phyloP scores from a whole-genome alignment of 2,329 filamentous ascomycete genomes.

The Cladorrhinum sp. region DNA sequence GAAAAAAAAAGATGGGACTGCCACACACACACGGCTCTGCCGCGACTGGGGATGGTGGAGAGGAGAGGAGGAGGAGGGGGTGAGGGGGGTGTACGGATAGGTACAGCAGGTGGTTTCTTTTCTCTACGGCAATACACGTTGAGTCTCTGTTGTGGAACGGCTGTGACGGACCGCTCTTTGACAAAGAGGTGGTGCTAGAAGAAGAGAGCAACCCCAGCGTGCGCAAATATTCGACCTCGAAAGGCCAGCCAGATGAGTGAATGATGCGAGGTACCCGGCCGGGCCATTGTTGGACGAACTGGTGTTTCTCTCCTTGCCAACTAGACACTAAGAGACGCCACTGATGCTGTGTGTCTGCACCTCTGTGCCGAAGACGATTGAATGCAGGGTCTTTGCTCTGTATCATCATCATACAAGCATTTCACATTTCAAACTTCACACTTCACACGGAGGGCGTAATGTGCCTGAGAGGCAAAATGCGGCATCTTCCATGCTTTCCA shows the following conservation, averaged over 20 bases:
- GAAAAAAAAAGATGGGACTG: conserved; percentile 17
- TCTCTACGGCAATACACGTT: no score
- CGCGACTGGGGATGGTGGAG: conserved; percentile 14
- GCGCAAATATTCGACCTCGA: neutral
- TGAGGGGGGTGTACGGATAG: neutral
- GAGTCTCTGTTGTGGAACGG: neutral
- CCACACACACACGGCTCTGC: conserved; percentile 8
- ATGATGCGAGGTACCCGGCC: neutral
- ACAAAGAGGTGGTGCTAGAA: no score
- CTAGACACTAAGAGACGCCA: conserved; percentile 19
- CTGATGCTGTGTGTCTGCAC: conserved; percentile 16
- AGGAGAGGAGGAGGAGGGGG: conserved; percentile 7
- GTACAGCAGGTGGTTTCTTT: no score
- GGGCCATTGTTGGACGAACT: neutral
- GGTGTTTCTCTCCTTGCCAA: neutral
- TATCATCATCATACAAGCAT: neutral
- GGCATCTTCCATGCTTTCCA: neutral
- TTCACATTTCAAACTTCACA: no score
- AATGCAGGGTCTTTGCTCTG: conserved; percentile 18
- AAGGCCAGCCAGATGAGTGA: neutral
- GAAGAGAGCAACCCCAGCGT: neutral
- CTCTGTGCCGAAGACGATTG: conserved; percentile 6
- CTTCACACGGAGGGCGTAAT: no score
- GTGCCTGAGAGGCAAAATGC: neutral
- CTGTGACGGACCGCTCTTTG: no score